Conservation (phyloP, 1,139 yeast species). For the Diutina pseudorugosa region DNA sequence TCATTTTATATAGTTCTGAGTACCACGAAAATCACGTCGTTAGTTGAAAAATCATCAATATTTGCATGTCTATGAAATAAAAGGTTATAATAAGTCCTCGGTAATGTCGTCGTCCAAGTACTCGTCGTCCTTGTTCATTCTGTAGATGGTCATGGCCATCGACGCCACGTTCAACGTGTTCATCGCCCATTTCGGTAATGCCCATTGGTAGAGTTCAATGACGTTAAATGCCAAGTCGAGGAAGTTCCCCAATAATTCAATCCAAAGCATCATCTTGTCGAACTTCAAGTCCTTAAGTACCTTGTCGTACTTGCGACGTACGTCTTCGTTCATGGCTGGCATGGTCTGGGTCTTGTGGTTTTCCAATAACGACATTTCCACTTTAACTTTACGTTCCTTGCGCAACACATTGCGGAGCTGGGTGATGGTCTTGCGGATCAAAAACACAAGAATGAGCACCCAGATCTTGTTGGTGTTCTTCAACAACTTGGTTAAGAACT, state of each 20-base stretch:
- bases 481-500: constrained; percentile 17
- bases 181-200: constrained; percentile 35
- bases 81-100: constrained; percentile 26
- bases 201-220: constrained; percentile 26
- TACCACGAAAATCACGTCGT: too few species aligned
- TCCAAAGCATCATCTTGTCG: constrained; percentile 30
- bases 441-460: constrained; percentile 30
- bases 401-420: constrained; percentile 30
- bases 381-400: constrained; percentile 26
- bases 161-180: constrained; percentile 29
- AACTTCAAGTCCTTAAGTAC: constrained; percentile 31
- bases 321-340: constrained; percentile 16
- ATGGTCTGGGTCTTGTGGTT: constrained; percentile 14
- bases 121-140: constrained; percentile 42
- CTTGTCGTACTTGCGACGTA: constrained; percentile 27
- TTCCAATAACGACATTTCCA: constrained; percentile 22
- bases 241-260: constrained; percentile 33
- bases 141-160: constrained; percentile 37
- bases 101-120: constrained; percentile 35
- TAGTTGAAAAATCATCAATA: too few species aligned
- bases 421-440: constrained; percentile 30
- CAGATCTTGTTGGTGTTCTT: constrained; percentile 35
- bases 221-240: constrained; percentile 30
- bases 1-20: too few species aligned
- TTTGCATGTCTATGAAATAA: neutral